phyloP scores from a whole-genome alignment of 164 flowering plant genomes.

The Pachysandra terminalis region DNA sequence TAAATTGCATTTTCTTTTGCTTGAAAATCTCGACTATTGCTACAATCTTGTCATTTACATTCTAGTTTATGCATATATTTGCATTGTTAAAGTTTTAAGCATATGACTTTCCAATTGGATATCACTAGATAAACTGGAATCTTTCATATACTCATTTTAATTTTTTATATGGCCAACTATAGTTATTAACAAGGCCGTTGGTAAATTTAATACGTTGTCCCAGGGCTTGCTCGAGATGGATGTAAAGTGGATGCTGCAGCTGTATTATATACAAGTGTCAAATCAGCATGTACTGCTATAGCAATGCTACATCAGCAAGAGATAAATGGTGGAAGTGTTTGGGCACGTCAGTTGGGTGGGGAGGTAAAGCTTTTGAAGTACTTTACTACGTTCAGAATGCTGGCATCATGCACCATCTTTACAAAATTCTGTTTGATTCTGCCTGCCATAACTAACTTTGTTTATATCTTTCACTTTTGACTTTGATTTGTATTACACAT shows the following conservation, averaged over 20 bases:
- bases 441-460: no score
- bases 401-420: not conserved
- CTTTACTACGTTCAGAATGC: slow-evolving; percentile 4
- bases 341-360: slow-evolving; percentile 99
- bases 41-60: no score
- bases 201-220: slow-evolving; percentile 5
- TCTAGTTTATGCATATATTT: no score
- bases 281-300: slow-evolving; percentile 74
- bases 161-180: not conserved
- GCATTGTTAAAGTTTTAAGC: no score
- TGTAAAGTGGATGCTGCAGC: slow-evolving; percentile 77
- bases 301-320: slow-evolving; percentile 69
- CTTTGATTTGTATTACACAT: no score
- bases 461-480: no score
- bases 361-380: slow-evolving; percentile 50
- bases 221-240: slow-evolving; percentile 91
- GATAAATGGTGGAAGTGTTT: slow-evolving; percentile 63
- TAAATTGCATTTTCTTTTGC: no score
- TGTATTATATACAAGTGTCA: slow-evolving; percentile 73
- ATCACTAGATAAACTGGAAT: not conserved
- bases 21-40: no score
- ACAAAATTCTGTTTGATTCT: not conserved
- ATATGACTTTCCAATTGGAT: not conserved
- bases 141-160: not conserved
- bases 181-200: no score